Evolutionary conservation across 257 asterid species (phyloP).

Genomic region (Misopates orontium): DNA sequence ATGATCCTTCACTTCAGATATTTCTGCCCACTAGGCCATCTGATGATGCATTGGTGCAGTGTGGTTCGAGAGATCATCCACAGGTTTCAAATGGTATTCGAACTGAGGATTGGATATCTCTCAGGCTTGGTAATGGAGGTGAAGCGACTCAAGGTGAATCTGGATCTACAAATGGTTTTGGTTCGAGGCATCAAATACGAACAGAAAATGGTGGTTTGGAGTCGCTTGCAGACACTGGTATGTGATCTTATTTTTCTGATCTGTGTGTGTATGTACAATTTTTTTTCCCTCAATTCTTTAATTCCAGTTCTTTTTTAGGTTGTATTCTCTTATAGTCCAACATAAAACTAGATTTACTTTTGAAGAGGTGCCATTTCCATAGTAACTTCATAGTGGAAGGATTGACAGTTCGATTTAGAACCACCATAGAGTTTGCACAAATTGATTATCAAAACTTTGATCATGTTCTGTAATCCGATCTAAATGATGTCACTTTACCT

Average conservation of each 20-base stretch:
- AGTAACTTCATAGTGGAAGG: background rate
- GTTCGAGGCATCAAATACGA: slow-evolving; percentile 40
- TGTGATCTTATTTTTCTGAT: too few species aligned
- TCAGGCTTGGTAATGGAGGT: slow-evolving; percentile 81
- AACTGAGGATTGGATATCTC: slow-evolving; percentile 80
- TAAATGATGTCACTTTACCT: background rate
- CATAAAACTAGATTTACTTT: background rate
- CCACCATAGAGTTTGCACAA: background rate
- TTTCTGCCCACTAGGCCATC: slow-evolving; percentile 90
- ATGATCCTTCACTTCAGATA: slow-evolving; percentile 85
- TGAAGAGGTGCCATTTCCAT: slow-evolving; percentile 8
- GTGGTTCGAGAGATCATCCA: slow-evolving; percentile 55
- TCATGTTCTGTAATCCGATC: slow-evolving; percentile 2
- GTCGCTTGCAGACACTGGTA: too few species aligned
- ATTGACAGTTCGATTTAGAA: background rate
- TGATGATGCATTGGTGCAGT: slow-evolving; percentile 52
- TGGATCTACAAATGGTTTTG: slow-evolving; percentile 45
- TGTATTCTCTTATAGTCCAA: background rate
- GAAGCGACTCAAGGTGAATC: slow-evolving; percentile 45
- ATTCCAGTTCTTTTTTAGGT: background rate
- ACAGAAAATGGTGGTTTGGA: too few species aligned
- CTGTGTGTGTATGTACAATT: too few species aligned
- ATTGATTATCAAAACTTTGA: background rate
- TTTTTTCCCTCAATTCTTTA: background rate
- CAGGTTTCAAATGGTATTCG: slow-evolving; percentile 65